These are phyloP conservation scores for Podosphaera xanthii DNA, from an alignment of 2,329 filamentous ascomycete genomes.

Conservation along the genomic window DNA sequence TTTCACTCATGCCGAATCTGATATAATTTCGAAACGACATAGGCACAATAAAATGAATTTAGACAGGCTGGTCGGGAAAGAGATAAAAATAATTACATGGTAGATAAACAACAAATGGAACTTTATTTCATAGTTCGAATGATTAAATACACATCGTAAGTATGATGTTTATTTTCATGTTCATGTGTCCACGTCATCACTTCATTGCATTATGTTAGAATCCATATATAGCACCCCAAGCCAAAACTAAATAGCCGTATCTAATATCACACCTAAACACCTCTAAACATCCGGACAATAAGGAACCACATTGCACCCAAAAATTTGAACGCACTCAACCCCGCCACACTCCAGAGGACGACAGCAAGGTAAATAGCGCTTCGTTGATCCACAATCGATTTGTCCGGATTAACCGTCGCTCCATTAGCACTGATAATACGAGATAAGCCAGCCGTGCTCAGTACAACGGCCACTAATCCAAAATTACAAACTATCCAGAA, in stretches of 20 bases:
- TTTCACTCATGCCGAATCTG: no score
- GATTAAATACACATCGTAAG: neutral
- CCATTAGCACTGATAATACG: conserved; percentile 43
- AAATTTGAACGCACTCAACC: conserved; percentile 16
- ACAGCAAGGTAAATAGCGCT: conserved; percentile 16
- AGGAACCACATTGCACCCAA: conserved; percentile 30
- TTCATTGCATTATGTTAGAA: neutral
- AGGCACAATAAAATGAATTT: no score
- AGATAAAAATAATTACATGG: no score
- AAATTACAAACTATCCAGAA: conserved; percentile 97
- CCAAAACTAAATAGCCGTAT: neutral
- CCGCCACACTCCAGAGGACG: conserved; percentile 18
- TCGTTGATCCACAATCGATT: conserved; percentile 25
- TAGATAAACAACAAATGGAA: no score
- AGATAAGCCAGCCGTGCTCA: conserved; percentile 67
- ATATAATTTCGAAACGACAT: no score
- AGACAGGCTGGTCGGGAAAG: no score
- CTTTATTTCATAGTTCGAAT: neutral
- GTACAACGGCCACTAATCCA: conserved; percentile 61
- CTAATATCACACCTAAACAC: conserved; percentile 23
- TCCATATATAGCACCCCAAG: neutral
- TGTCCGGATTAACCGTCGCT: conserved; percentile 6
- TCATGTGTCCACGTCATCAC: neutral
- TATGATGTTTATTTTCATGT: neutral
- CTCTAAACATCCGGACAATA: conserved; percentile 65